Evolutionary conservation across 345 rosid genomes (phyloP).

Genomic region (Eucalyptus albens): DNA sequence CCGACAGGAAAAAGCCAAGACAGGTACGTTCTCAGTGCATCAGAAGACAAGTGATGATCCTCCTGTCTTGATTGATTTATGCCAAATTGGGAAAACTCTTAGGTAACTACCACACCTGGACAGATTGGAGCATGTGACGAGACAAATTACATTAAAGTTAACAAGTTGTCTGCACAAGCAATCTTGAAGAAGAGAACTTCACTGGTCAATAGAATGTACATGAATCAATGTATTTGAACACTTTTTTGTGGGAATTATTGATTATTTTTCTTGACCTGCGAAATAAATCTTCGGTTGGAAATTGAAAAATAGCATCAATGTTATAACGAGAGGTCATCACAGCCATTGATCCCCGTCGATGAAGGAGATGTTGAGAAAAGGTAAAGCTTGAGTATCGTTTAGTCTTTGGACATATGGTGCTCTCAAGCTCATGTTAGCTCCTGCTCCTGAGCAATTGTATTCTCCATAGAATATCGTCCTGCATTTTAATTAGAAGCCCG

Average conservation of each 20-base stretch:
- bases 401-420: constrained; percentile 55
- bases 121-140: background rate
- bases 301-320: background rate
- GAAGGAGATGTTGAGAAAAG: constrained; percentile 37
- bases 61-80: background rate
- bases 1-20: background rate
- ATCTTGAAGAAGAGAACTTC: background rate
- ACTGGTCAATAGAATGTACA: background rate
- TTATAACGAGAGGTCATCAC: background rate
- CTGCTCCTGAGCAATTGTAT: constrained; percentile 64
- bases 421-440: constrained; percentile 44
- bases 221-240: background rate
- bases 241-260: background rate
- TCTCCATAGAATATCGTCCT: constrained; percentile 74
- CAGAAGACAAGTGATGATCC: background rate
- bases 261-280: background rate
- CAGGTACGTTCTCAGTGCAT: background rate
- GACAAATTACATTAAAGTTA: background rate
- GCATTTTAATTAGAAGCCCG: background rate
- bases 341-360: constrained; percentile 82
- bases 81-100: background rate
- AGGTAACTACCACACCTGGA: background rate
- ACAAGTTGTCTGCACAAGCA: background rate
- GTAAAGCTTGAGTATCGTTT: constrained; percentile 44
- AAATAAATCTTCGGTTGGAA: background rate